A percentile compares a stretch with the other conserved stretches of the same genome.
phyloP scores from a whole-genome alignment of 106 monocot species.

The Apostasia ramifera region DNA sequence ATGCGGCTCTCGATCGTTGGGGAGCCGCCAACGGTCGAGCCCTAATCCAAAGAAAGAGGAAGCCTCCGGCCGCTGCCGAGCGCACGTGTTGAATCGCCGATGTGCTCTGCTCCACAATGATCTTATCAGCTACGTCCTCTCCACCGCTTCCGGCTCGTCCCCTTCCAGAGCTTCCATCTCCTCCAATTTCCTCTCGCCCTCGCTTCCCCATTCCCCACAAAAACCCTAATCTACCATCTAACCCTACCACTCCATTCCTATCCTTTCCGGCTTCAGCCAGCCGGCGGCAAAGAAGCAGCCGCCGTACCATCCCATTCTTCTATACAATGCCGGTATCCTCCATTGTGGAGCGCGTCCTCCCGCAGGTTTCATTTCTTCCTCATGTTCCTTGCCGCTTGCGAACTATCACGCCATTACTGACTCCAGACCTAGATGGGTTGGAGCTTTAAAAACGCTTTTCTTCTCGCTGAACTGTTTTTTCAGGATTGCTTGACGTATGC shows the following conservation, averaged over 20 bases:
- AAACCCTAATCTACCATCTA: background rate
- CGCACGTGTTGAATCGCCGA: no score
- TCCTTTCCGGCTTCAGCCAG: background rate
- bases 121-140: background rate
- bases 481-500: slow-evolving; percentile 49
- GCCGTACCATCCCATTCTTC: slow-evolving; percentile 4
- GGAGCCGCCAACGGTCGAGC: no score
- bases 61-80: no score
- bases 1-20: no score
- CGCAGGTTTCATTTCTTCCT: slow-evolving; percentile 16
- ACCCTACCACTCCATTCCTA: background rate
- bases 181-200: background rate
- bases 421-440: slow-evolving; percentile 3
- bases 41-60: no score
- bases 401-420: background rate
- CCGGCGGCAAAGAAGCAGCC: background rate
- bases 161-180: background rate
- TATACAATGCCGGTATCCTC: background rate
- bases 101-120: no score
- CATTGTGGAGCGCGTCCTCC: background rate
- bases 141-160: background rate
- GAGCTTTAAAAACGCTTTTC: background rate
- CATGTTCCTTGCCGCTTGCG: background rate
- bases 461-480: background rate
- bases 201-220: background rate